Conservation (phyloP, 495 filamentous ascomycete genomes). For the Penicillium silybi region DNA sequence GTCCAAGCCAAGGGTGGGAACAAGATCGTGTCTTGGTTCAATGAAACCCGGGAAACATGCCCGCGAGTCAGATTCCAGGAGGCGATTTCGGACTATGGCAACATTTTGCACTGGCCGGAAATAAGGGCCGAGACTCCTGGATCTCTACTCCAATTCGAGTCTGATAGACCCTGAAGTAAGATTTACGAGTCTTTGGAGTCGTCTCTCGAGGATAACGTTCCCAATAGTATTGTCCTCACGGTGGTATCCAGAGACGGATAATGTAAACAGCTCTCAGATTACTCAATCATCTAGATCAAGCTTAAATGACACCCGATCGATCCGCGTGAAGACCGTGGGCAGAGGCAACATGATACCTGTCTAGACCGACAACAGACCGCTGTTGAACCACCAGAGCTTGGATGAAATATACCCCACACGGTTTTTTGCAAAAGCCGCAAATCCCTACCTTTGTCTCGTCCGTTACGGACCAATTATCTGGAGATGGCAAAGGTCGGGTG, state of each 20-base stretch:
- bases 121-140: not conserved
- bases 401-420: too few species aligned
- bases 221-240: too few species aligned
- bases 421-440: too few species aligned
- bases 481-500: too few species aligned
- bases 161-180: not conserved
- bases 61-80: conserved; percentile 17
- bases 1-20: not conserved
- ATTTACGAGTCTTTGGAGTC: not conserved
- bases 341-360: not conserved
- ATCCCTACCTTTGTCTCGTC: too few species aligned
- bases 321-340: conserved; percentile 3
- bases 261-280: too few species aligned
- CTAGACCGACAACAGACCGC: conserved; percentile 8
- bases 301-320: not conserved
- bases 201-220: not conserved
- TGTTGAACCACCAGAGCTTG: too few species aligned
- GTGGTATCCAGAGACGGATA: too few species aligned
- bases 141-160: not conserved
- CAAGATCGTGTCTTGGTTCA: not conserved
- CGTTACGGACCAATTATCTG: too few species aligned
- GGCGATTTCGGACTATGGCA: conserved; percentile 1
- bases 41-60: conserved; percentile 11
- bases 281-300: too few species aligned
- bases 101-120: conserved; percentile 4